phyloP scores from a whole-genome alignment of 495 filamentous ascomycete genomes.

The Hypoxylon subgilvum region DNA sequence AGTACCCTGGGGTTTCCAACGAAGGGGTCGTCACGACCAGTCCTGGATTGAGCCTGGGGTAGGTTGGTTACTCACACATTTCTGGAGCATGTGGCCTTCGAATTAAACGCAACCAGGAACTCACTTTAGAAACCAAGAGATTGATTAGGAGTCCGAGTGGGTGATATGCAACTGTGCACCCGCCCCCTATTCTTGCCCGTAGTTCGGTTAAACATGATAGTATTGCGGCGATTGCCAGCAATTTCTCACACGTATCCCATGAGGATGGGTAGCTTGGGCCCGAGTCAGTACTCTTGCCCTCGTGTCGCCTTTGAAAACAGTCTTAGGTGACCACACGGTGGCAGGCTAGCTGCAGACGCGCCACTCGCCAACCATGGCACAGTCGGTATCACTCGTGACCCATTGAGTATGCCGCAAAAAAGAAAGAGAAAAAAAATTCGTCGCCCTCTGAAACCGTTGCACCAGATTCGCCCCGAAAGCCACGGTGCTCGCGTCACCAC shows the following conservation, averaged over 20 bases:
- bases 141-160: too few relatives aligned
- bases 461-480: slow-evolving; percentile 35
- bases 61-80: too few relatives aligned
- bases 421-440: too few relatives aligned
- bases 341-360: slow-evolving; percentile 21
- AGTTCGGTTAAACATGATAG: too few relatives aligned
- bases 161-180: too few relatives aligned
- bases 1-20: too few relatives aligned
- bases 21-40: too few relatives aligned
- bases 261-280: not conserved
- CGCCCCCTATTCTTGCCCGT: too few relatives aligned
- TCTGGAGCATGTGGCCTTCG: too few relatives aligned
- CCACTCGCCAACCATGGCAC: slow-evolving; percentile 7
- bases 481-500: slow-evolving; percentile 17
- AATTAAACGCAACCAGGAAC: too few relatives aligned
- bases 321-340: slow-evolving; percentile 4
- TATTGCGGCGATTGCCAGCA: not conserved
- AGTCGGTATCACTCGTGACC: slow-evolving; percentile 2
- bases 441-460: slow-evolving; percentile 27
- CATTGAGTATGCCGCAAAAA: slow-evolving; percentile 3
- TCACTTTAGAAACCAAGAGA: too few relatives aligned
- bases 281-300: not conserved
- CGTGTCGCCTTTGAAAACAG: not conserved
- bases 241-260: not conserved
- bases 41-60: too few relatives aligned